These are phyloP conservation scores for Aspergillus phoenicis DNA, from an alignment of 2,329 filamentous ascomycete species.

Conservation along the genomic window DNA sequence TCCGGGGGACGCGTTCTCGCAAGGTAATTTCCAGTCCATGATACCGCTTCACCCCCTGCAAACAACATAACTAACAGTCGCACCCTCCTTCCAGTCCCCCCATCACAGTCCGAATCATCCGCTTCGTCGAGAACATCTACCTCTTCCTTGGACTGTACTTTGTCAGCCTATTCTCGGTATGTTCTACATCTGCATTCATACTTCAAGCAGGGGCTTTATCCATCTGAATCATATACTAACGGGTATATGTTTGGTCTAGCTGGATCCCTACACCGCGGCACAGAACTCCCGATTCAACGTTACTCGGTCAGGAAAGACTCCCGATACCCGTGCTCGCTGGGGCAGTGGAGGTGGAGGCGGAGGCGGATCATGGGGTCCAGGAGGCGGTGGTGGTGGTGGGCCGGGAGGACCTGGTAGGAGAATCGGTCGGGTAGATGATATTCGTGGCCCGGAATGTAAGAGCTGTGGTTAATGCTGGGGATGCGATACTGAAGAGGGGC, in stretches of 20 bases:
- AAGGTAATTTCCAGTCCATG: slow-evolving; percentile 28
- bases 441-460: slow-evolving; percentile 51
- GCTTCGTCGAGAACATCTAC: slow-evolving; percentile 47
- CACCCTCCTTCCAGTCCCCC: slow-evolving; percentile 42
- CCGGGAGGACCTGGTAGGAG: slow-evolving; percentile 37
- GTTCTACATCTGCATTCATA: slow-evolving; percentile 18
- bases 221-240: neutral
- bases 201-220: neutral
- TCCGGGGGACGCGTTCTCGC: slow-evolving; percentile 44
- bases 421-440: slow-evolving; percentile 51
- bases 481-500: neutral
- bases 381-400: slow-evolving; percentile 29
- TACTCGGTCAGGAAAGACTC: slow-evolving; percentile 31
- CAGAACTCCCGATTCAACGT: slow-evolving; percentile 51
- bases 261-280: slow-evolving; percentile 51
- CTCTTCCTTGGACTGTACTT: slow-evolving; percentile 54
- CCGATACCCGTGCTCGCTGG: slow-evolving; percentile 29
- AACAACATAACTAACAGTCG: neutral
- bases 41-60: neutral
- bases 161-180: slow-evolving; percentile 52
- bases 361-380: slow-evolving; percentile 34
- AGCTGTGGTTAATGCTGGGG: slow-evolving; percentile 41
- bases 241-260: slow-evolving; percentile 26
- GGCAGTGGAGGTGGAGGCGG: slow-evolving; percentile 31
- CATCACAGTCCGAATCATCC: slow-evolving; percentile 45